Evolutionary conservation across 2,329 filamentous ascomycete genomes (phyloP).

Genomic region (Trichoderma breve): DNA sequence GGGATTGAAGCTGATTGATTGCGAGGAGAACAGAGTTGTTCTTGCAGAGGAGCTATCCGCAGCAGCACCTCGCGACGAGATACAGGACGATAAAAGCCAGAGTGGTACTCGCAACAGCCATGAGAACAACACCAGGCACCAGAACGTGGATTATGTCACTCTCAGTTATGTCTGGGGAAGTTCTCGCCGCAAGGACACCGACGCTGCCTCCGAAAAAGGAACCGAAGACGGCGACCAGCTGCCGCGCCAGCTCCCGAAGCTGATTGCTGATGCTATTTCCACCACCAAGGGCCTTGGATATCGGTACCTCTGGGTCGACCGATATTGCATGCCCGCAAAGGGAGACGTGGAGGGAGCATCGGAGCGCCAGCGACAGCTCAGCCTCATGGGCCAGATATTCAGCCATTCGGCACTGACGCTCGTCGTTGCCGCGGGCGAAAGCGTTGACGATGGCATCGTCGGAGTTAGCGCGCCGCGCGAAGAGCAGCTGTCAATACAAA

Average conservation of each 20-base stretch:
- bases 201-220: not conserved
- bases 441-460: slow-evolving; percentile 33
- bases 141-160: slow-evolving; percentile 33
- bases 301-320: slow-evolving; percentile 40
- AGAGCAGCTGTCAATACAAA: slow-evolving; percentile 37
- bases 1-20: slow-evolving; percentile 37
- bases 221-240: slow-evolving; percentile 20
- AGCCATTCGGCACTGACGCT: slow-evolving; percentile 34
- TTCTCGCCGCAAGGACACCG: not conserved
- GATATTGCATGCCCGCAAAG: slow-evolving; percentile 34
- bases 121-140: slow-evolving; percentile 17
- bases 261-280: slow-evolving; percentile 36
- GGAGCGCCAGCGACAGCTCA: slow-evolving; percentile 30
- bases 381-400: slow-evolving; percentile 37
- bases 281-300: slow-evolving; percentile 34
- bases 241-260: slow-evolving; percentile 29
- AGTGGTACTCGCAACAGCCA: not conserved
- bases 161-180: slow-evolving; percentile 38
- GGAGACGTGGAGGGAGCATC: slow-evolving; percentile 25
- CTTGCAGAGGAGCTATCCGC: slow-evolving; percentile 29
- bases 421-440: slow-evolving; percentile 36
- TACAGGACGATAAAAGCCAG: not conserved
- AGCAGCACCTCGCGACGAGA: not conserved
- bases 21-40: slow-evolving; percentile 30
- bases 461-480: slow-evolving; percentile 36